Evolutionary conservation across 106 monocot species (phyloP).

Genomic region (Acanthochlamys bracteata): DNA sequence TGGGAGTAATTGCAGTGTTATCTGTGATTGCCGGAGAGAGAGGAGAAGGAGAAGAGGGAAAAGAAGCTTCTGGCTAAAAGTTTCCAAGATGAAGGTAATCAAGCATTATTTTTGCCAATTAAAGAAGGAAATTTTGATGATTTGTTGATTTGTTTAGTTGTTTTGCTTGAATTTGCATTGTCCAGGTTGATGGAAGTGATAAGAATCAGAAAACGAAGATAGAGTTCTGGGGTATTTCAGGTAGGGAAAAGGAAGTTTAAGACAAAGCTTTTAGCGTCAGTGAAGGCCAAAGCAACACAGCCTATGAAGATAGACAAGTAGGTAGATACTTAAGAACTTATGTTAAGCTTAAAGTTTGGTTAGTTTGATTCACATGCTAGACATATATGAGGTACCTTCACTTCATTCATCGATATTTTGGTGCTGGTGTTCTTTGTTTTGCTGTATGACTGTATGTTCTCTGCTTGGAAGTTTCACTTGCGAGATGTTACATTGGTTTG

Average conservation of each 20-base stretch:
- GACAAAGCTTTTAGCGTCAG: constrained; percentile 65
- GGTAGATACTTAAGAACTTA: background rate
- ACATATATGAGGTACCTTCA: background rate
- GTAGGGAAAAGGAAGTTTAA: constrained; percentile 89
- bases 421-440: too few species aligned
- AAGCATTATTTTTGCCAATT: background rate
- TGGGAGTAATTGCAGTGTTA: background rate
- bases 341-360: background rate
- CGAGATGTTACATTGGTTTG: too few species aligned
- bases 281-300: constrained; percentile 87
- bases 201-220: constrained; percentile 59
- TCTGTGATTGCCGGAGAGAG: constrained; percentile 39
- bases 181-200: constrained; percentile 61
- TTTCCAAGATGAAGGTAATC: constrained; percentile 81
- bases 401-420: too few species aligned
- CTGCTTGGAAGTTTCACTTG: too few species aligned
- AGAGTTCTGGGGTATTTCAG: constrained; percentile 42
- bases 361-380: background rate
- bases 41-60: constrained; percentile 43
- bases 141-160: background rate
- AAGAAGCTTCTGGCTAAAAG: constrained; percentile 75
- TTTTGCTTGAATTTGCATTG: background rate
- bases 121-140: too few species aligned
- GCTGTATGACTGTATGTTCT: too few species aligned
- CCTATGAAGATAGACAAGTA: constrained; percentile 92